These are phyloP conservation scores for Physaria fendleri DNA, from an alignment of 345 rosid genomes.

Conservation along the genomic window DNA sequence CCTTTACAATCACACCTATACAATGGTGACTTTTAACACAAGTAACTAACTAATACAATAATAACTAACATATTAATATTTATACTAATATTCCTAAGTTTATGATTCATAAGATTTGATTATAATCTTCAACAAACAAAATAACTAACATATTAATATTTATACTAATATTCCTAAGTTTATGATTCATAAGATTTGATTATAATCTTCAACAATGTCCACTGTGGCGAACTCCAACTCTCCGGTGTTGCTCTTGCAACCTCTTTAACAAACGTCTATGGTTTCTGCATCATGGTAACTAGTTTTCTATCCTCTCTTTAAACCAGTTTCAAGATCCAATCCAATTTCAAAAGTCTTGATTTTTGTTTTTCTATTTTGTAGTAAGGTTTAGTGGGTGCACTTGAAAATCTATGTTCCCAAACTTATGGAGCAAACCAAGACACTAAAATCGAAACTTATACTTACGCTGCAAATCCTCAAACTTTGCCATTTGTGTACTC, in stretches of 20 bases:
- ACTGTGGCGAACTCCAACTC: background rate
- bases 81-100: too few relatives aligned
- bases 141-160: too few relatives aligned
- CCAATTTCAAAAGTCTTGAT: background rate
- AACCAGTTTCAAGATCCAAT: background rate
- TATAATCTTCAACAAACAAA: too few relatives aligned
- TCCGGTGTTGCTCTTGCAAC: conserved; percentile 13
- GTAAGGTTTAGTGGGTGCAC: conserved; percentile 23
- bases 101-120: too few relatives aligned
- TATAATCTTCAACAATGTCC: too few relatives aligned
- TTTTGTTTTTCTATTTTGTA: too few relatives aligned
- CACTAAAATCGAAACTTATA: conserved; percentile 11
- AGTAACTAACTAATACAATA: too few relatives aligned
- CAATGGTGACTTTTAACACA: too few relatives aligned
- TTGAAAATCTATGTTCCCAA: conserved; percentile 30
- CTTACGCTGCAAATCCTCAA: conserved; percentile 19
- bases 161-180: too few relatives aligned
- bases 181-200: too few relatives aligned
- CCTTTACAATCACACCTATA: too few relatives aligned
- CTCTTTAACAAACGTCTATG: conserved; percentile 4
- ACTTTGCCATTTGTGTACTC: conserved; percentile 13
- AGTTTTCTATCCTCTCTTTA: background rate
- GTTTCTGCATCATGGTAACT: conserved; percentile 5
- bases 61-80: too few relatives aligned
- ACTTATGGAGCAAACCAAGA: conserved; percentile 30